Percentiles rank a stretch among this genome's conserved stretches.
Evolutionary conservation across 83 land plant species (phyloP).

Genomic region (Picea abies): DNA sequence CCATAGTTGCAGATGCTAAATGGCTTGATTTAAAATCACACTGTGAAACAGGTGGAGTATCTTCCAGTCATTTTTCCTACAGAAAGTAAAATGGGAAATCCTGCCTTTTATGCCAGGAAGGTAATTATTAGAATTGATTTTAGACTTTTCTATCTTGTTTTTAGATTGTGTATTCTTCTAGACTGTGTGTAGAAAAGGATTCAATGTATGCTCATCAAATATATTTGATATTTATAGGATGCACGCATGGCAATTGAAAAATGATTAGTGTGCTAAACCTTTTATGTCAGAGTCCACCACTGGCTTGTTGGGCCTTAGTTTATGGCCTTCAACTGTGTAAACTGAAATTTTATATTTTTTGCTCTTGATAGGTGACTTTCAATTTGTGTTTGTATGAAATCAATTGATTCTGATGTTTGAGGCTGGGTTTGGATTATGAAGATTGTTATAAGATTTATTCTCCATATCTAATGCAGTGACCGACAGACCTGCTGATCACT

Average conservation of each 20-base stretch:
- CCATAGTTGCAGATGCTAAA: not conserved
- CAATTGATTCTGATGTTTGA: not conserved
- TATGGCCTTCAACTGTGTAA: not conserved
- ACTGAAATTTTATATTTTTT: not conserved
- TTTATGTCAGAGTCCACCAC: not conserved
- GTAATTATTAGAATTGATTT: slow-evolving; percentile 25
- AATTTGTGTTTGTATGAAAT: not conserved
- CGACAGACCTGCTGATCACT: too few relatives aligned
- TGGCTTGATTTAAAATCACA: not conserved
- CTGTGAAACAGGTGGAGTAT: slow-evolving; percentile 54
- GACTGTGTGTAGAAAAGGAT: not conserved
- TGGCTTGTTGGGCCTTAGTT: not conserved
- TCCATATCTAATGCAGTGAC: too few relatives aligned
- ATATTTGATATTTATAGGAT: not conserved
- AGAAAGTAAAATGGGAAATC: slow-evolving; percentile 42
- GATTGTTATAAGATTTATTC: too few relatives aligned
- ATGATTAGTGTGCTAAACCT: not conserved
- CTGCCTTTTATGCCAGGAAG: slow-evolving; percentile 48
- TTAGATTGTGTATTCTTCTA: not conserved
- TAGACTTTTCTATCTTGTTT: not conserved
- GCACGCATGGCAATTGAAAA: not conserved
- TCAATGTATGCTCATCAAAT: not conserved
- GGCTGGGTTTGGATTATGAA: not conserved
- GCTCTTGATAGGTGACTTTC: not conserved
- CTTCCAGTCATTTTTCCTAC: slow-evolving; percentile 54